phyloP scores from a whole-genome alignment of 352 stramenopile genomes.

The Blastocystis sp. region DNA sequence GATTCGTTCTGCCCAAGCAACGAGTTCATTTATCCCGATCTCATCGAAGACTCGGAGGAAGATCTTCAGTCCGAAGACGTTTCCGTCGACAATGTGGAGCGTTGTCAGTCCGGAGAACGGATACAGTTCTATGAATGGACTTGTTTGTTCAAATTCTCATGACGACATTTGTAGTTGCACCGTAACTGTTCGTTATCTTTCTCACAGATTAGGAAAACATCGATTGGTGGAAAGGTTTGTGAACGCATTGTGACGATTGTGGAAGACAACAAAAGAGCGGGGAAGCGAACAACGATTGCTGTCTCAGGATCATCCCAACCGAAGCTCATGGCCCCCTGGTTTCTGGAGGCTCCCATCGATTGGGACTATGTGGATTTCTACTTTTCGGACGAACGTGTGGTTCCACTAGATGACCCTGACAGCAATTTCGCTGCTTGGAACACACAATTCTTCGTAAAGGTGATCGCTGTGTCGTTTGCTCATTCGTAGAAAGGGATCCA shows the following conservation, averaged over 20 bases:
- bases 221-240: neutral
- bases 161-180: neutral
- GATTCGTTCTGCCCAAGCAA: neutral
- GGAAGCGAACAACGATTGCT: conserved; percentile 63
- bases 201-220: neutral
- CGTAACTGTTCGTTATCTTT: neutral
- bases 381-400: conserved; percentile 90
- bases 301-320: conserved; percentile 75
- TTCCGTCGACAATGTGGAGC: no score
- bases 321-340: conserved; percentile 62
- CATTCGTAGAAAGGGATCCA: neutral
- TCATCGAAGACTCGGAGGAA: neutral
- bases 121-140: neutral
- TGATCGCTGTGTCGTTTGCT: neutral
- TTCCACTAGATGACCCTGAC: conserved; percentile 77
- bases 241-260: neutral
- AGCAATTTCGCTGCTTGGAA: conserved; percentile 86
- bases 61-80: neutral
- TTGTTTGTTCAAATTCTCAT: neutral
- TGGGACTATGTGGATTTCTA: conserved; percentile 91
- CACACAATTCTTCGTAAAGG: conserved; percentile 61
- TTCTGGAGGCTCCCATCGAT: conserved; percentile 64
- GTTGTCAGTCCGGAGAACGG: neutral
- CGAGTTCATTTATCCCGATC: conserved; percentile 17
- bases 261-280: neutral